phyloP scores from a whole-genome alignment of 257 asterid genomes.

The Capsicum chinense region DNA sequence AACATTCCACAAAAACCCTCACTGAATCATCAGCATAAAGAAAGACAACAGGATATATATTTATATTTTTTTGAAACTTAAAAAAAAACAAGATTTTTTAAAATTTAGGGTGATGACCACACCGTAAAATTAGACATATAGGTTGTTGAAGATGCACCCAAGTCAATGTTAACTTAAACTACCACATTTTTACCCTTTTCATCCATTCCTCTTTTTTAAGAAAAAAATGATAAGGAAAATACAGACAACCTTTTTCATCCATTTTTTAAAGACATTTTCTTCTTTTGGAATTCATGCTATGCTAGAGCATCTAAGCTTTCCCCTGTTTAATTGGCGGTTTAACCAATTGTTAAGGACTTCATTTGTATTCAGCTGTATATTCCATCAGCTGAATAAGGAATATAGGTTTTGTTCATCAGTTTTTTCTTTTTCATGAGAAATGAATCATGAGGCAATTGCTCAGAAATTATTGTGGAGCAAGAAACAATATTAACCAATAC shows the following conservation, averaged over 20 bases:
- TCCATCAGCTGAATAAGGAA: not conserved
- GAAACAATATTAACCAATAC: not conserved
- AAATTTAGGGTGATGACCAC: not conserved
- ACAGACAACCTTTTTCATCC: not conserved
- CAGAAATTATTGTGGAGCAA: not conserved
- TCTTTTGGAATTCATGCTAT: not conserved
- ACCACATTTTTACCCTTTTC: not conserved
- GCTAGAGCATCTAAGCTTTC: not conserved
- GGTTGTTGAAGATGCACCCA: constrained; percentile 1
- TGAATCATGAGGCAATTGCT: constrained; percentile 1
- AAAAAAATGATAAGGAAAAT: not conserved
- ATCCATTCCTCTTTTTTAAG: not conserved
- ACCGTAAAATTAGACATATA: not conserved
- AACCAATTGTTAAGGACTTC: not conserved
- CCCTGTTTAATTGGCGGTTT: not conserved
- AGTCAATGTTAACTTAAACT: not conserved
- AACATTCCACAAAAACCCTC: not conserved
- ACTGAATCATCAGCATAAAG: not conserved
- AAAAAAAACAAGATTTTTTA: not conserved
- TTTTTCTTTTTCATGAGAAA: not conserved
- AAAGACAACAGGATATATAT: not conserved
- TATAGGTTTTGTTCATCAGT: not conserved
- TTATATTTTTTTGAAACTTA: too few species aligned
- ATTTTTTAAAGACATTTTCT: not conserved
- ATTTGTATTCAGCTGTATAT: not conserved